Evolutionary conservation across 192 early-diverging fungal genomes (phyloP).

Genomic region (Umbelopsis sp.): DNA sequence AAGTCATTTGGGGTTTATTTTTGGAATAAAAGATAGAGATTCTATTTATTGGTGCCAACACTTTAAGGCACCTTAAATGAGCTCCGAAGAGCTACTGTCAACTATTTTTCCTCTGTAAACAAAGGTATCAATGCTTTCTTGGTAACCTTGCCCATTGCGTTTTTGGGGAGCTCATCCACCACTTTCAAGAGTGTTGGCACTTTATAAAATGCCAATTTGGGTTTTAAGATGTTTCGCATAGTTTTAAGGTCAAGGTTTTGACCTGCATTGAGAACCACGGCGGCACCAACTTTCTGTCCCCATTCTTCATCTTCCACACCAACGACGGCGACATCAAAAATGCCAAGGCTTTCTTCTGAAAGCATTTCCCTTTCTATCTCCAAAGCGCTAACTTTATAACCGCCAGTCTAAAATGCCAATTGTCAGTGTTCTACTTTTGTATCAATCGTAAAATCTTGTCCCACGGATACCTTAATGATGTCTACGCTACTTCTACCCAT

Average conservation of each 20-base stretch:
- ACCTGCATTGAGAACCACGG: conserved; percentile 51
- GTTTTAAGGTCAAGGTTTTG: conserved; percentile 26
- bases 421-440: not conserved
- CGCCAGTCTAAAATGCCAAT: conserved; percentile 59
- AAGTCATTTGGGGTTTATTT: too few species aligned
- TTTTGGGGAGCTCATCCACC: conserved; percentile 69
- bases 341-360: conserved; percentile 46
- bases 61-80: too few species aligned
- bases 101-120: conserved; percentile 39
- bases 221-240: conserved; percentile 46
- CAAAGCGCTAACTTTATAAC: conserved; percentile 84
- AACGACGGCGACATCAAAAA: conserved; percentile 74
- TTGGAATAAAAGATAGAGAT: too few species aligned
- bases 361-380: conserved; percentile 85
- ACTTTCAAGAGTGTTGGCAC: conserved; percentile 59
- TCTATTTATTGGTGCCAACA: too few species aligned
- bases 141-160: conserved; percentile 89
- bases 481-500: conserved; percentile 82
- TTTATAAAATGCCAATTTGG: conserved; percentile 77
- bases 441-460: not conserved
- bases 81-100: too few species aligned
- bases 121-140: conserved; percentile 72
- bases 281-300: conserved; percentile 77
- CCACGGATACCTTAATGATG: conserved; percentile 70
- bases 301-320: conserved; percentile 75